Conservation (phyloP, 2,329 filamentous ascomycete species). For the Arthrobotrys sinensis region DNA sequence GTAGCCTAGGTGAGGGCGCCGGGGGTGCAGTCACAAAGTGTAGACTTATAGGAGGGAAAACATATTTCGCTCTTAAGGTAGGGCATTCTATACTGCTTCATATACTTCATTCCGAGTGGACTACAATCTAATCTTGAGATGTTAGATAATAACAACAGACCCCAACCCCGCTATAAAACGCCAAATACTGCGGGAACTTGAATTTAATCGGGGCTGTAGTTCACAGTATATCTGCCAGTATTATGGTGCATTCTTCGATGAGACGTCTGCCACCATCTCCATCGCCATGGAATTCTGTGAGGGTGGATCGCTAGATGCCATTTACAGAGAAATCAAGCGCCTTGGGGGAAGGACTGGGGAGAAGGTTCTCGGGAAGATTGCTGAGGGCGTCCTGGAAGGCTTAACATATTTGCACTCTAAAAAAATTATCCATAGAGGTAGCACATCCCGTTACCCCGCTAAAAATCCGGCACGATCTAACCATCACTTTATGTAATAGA, state of each 20-base stretch:
- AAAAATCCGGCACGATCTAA: neutral
- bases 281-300: constrained; percentile 99
- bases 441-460: neutral
- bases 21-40: constrained; percentile 95
- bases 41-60: constrained; percentile 90
- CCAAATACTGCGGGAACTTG: constrained; percentile 94
- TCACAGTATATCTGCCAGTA: constrained; percentile 97
- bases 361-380: constrained; percentile 96
- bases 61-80: constrained; percentile 96
- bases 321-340: constrained; percentile 97
- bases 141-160: constrained; percentile 95
- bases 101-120: constrained; percentile 8
- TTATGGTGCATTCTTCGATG: constrained; percentile 96
- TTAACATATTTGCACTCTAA: constrained; percentile 94
- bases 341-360: constrained; percentile 94
- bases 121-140: neutral
- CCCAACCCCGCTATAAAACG: constrained; percentile 98
- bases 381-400: constrained; percentile 92
- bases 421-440: constrained; percentile 92
- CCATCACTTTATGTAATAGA: constrained; percentile 69
- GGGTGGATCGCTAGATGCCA: constrained; percentile 93
- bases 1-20: constrained; percentile 92
- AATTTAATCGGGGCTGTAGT: constrained; percentile 97
- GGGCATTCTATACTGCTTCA: constrained; percentile 14
- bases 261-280: constrained; percentile 94